Evolutionary conservation across 495 filamentous ascomycete species (phyloP), one percentile per base, ranked within the genome.

Genomic region (Amniculicola lignicola): DNA sequence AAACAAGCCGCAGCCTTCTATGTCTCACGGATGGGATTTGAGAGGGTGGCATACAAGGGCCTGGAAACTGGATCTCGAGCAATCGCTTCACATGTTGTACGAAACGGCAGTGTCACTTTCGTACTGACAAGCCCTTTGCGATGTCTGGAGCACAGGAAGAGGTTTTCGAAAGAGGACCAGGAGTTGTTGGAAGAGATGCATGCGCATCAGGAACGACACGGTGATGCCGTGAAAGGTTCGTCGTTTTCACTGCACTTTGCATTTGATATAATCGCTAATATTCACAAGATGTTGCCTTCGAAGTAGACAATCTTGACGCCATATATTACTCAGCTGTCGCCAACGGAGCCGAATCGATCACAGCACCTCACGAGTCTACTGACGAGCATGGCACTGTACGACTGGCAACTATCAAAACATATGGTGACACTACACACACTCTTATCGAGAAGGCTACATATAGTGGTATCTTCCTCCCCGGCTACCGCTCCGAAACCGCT

Each of bases 381-480:
- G 79, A 82, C 65, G 67, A 74, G 24, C 67, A 77, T 63, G 79
- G 81, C 6, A 54, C 76, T 41, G 82, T 94, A 22, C 73, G 77
- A 33, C 78, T 82, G 14, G 90, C 90, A 9, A 84, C 84, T 4
- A 86, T 96, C 49, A 76, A 80, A 67, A 95, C 90, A 2, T 96
- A 95, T 68, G 90, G 90, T 43, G 85, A 96, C 69, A 95, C 91
- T 2, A 93, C 88, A 6, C 90, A 96, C 70, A 94, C 91, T 0
- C 76, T 96, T 14, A 79, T 96, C 62, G 81, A 89, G 47, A 80
- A 86, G 5, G 47, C 59, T 11, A 53, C 67, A 9, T 95, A 94
- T 70, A 68, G 64, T 1, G 90, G 90, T 0, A 67, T 72, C 7
- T 96, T 96, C 72, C 73, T 96, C 24, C 90, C 90, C 0, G 90